Percentiles rank a stretch among this genome's conserved stretches.
These are phyloP conservation scores for Mallotus japonicus DNA, from an alignment of 441 rosid species.

Conservation along the genomic window DNA sequence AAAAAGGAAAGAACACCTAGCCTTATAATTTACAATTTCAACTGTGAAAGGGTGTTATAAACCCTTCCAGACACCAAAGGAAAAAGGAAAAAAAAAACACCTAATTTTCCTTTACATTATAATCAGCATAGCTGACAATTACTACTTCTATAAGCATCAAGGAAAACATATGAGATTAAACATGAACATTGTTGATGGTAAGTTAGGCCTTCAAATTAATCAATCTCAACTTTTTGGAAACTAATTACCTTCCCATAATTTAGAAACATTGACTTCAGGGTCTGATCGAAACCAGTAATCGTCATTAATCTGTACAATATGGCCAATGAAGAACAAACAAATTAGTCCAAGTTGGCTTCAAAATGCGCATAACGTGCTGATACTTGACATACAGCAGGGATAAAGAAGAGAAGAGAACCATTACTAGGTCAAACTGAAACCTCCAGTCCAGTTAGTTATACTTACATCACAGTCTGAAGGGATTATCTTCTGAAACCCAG, in stretches of 20 bases:
- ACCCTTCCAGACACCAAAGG: neutral
- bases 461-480: constrained; percentile 63
- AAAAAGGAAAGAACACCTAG: neutral
- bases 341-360: neutral
- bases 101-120: constrained; percentile 8
- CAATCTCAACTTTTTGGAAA: neutral
- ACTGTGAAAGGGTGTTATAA: neutral
- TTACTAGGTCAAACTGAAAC: neutral
- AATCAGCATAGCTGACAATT: neutral
- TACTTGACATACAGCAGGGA: neutral
- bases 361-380: neutral
- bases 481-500: constrained; percentile 52
- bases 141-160: neutral
- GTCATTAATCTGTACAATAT: constrained; percentile 44
- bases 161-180: neutral
- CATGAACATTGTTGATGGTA: neutral
- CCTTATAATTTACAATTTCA: constrained; percentile 22
- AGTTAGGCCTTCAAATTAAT: constrained; percentile 6
- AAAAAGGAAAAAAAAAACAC: neutral
- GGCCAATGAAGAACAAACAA: constrained; percentile 12
- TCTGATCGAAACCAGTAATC: constrained; percentile 78
- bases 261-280: constrained; percentile 49
- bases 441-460: constrained; percentile 6
- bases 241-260: constrained; percentile 46
- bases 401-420: neutral